These are phyloP conservation scores for Yamadazyma diddensiae DNA, from an alignment of 1,139 yeast species.

Conservation along the genomic window DNA sequence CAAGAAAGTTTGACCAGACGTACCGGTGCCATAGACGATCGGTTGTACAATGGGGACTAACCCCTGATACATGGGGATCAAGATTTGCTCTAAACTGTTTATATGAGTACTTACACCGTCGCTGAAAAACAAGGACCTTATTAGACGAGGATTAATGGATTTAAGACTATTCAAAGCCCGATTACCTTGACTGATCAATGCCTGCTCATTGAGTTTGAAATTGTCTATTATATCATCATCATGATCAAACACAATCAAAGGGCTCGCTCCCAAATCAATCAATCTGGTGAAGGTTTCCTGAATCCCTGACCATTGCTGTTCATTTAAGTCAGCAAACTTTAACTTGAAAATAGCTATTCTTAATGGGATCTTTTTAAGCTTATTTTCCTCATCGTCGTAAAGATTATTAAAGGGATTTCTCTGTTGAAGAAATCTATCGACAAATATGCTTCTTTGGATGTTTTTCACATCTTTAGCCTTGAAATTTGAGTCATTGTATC, in stretches of 20 bases:
- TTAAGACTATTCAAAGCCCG: constrained; percentile 26
- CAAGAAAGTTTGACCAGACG: constrained; percentile 28
- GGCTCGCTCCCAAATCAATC: constrained; percentile 47
- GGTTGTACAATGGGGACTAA: constrained; percentile 64
- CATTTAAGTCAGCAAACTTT: constrained; percentile 32
- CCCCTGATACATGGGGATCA: constrained; percentile 44
- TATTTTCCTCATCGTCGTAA: constrained; percentile 31
- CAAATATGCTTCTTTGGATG: constrained; percentile 35
- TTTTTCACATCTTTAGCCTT: constrained; percentile 18
- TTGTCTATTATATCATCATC: constrained; percentile 26
- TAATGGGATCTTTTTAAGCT: constrained; percentile 37
- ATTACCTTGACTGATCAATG: constrained; percentile 33
- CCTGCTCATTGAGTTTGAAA: constrained; percentile 31
- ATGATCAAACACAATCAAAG: constrained; percentile 33
- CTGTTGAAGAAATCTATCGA: constrained; percentile 39
- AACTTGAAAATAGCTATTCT: constrained; percentile 53
- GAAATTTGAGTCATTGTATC: constrained; percentile 18
- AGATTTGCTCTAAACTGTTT: constrained; percentile 30
- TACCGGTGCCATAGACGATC: constrained; percentile 41
- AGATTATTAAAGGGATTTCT: constrained; percentile 34
- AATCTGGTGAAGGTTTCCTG: constrained; percentile 49
- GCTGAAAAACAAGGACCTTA: constrained; percentile 27
- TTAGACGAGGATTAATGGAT: constrained; percentile 23
- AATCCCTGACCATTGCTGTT: constrained; percentile 38
- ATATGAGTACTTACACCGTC: constrained; percentile 14